Percentiles rank a stretch among this genome's conserved stretches.
These are phyloP conservation scores for Nemania diffusa DNA, from an alignment of 2,329 filamentous ascomycete species.

Conservation along the genomic window DNA sequence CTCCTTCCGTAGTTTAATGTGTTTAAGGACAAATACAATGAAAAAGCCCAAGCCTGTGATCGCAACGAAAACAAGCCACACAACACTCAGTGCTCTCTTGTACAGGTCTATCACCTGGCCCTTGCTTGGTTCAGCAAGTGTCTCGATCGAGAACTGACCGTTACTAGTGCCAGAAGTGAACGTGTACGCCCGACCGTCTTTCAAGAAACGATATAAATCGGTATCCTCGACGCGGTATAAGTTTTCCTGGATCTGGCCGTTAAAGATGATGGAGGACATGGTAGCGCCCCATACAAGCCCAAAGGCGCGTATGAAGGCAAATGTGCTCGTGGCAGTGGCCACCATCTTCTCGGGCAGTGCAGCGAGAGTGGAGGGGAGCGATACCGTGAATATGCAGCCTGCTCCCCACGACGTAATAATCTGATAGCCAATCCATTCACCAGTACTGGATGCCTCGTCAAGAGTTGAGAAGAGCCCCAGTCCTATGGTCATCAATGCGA, in stretches of 20 bases:
- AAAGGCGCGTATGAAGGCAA: constrained; percentile 6
- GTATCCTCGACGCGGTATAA: not conserved
- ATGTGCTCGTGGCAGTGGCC: not conserved
- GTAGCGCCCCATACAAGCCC: constrained; percentile 2
- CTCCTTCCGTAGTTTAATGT: constrained; percentile 10
- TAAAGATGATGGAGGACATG: constrained; percentile 2
- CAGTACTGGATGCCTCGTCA: constrained; percentile 45
- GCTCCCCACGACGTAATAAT: constrained; percentile 50
- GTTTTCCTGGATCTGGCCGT: not conserved
- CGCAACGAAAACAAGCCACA: constrained; percentile 17
- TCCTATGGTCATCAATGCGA: constrained; percentile 48
- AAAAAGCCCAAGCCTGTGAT: constrained; percentile 7
- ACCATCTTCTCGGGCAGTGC: not conserved
- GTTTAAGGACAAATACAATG: not conserved
- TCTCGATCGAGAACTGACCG: not conserved
- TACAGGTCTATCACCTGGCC: not conserved
- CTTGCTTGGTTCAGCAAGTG: not conserved
- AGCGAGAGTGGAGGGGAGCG: not conserved
- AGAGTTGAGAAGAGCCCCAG: constrained; percentile 52
- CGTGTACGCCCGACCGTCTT: not conserved
- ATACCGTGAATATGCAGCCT: constrained; percentile 51
- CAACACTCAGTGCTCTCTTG: not conserved
- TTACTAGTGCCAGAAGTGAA: not conserved
- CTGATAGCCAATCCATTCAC: constrained; percentile 52
- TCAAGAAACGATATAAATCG: not conserved